Percentiles rank a stretch among this genome's conserved stretches.
These are phyloP conservation scores for Malus hybrid DNA, from an alignment of 331 rosid genomes.

Conservation along the genomic window DNA sequence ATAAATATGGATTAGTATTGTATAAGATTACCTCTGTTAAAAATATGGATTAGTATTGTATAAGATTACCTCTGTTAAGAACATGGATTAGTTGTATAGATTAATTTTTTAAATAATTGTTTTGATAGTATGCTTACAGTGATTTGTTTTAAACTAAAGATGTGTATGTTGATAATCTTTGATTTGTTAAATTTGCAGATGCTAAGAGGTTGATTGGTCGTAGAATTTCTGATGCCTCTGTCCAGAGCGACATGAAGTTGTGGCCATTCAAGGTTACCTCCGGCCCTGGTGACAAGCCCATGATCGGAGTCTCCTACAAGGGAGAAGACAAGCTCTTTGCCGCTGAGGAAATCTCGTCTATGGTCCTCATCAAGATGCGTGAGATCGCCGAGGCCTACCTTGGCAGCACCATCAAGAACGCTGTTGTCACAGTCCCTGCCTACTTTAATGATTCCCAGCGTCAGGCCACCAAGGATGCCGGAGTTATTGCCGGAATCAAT, in stretches of 20 bases:
- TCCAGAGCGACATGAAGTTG: constrained; percentile 66
- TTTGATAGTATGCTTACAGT: not conserved
- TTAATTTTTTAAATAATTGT: not conserved
- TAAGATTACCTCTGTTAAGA: too few relatives aligned
- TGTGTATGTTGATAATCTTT: not conserved
- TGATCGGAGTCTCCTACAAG: constrained; percentile 60
- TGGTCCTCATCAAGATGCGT: constrained; percentile 85
- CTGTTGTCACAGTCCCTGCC: constrained; percentile 83
- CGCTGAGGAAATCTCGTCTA: constrained; percentile 77
- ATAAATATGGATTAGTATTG: too few relatives aligned
- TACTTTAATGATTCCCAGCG: constrained; percentile 85
- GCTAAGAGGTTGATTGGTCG: constrained; percentile 74
- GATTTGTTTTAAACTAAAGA: constrained; percentile 11
- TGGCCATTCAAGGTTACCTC: constrained; percentile 72
- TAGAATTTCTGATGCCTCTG: constrained; percentile 51
- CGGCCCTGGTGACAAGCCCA: constrained; percentile 78
- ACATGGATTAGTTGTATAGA: too few relatives aligned
- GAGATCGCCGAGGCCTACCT: constrained; percentile 86
- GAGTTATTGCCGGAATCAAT: constrained; percentile 82
- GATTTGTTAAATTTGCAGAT: constrained; percentile 22
- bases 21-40: not conserved
- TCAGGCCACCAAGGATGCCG: constrained; percentile 93
- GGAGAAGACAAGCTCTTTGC: constrained; percentile 77
- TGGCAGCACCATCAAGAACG: constrained; percentile 59
- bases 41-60: not conserved